phyloP scores from a whole-genome alignment of 108 stramenopile genomes.

The Skeletonema menzelii region DNA sequence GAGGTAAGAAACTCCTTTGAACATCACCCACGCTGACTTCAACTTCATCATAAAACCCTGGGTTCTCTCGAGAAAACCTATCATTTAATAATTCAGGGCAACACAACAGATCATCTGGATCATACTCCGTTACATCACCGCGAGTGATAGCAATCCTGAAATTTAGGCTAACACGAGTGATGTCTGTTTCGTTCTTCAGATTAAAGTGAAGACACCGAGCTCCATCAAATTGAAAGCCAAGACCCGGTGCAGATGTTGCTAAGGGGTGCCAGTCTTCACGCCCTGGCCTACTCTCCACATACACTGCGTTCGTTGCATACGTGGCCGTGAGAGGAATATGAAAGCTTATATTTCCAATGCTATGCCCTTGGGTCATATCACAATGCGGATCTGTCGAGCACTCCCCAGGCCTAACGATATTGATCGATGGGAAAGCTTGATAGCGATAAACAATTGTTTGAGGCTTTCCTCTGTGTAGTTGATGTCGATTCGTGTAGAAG shows the following conservation, averaged over 20 bases:
- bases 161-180: slow-evolving; percentile 69
- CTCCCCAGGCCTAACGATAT: slow-evolving; percentile 65
- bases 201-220: slow-evolving; percentile 72
- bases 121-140: slow-evolving; percentile 23
- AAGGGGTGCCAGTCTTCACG: slow-evolving; percentile 77
- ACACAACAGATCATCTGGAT: slow-evolving; percentile 51
- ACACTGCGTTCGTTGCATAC: slow-evolving; percentile 66
- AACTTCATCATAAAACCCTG: slow-evolving; percentile 73
- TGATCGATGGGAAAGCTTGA: slow-evolving; percentile 76
- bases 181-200: slow-evolving; percentile 66
- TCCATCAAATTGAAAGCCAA: slow-evolving; percentile 76
- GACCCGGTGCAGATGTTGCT: slow-evolving; percentile 53
- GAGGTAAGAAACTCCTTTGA: slow-evolving; percentile 31
- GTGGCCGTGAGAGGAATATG: slow-evolving; percentile 71
- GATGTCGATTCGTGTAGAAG: slow-evolving; percentile 48
- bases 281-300: slow-evolving; percentile 69
- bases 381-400: slow-evolving; percentile 66
- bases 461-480: slow-evolving; percentile 36
- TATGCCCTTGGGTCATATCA: slow-evolving; percentile 62
- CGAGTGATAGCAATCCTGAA: slow-evolving; percentile 67
- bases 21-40: slow-evolving; percentile 52
- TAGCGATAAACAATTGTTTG: slow-evolving; percentile 59
- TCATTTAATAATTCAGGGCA: slow-evolving; percentile 52
- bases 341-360: slow-evolving; percentile 64
- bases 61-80: slow-evolving; percentile 43